phyloP scores from a whole-genome alignment of 371 early-diverging fungal species.

The Synchytrium microbalum region DNA sequence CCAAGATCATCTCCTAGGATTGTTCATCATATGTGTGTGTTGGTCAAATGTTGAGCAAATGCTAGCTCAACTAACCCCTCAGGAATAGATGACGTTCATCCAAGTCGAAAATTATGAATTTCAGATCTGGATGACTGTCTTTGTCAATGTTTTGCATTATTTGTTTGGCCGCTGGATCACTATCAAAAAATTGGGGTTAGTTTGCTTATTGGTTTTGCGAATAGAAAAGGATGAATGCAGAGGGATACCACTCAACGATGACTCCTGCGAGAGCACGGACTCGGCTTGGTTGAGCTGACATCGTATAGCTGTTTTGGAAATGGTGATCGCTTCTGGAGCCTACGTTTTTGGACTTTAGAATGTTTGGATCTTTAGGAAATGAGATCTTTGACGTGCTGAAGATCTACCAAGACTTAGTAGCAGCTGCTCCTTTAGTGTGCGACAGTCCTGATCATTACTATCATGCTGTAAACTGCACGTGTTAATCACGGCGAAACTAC shows the following conservation, averaged over 20 bases:
- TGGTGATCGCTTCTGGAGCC: too few relatives aligned
- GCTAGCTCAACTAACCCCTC: neutral
- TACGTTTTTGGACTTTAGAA: too few relatives aligned
- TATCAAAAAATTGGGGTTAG: slow-evolving; percentile 1
- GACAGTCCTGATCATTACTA: too few relatives aligned
- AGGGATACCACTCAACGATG: neutral
- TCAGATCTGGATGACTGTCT: slow-evolving; percentile 25
- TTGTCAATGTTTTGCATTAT: slow-evolving; percentile 68
- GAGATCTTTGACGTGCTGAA: too few relatives aligned
- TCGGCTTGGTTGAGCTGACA: neutral
- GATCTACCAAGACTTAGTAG: too few relatives aligned
- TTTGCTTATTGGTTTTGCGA: neutral
- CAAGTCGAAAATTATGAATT: slow-evolving; percentile 79
- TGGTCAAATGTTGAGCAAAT: neutral
- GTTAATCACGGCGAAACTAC: too few relatives aligned
- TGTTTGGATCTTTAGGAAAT: too few relatives aligned
- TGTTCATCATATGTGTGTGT: neutral
- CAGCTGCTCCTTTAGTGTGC: too few relatives aligned
- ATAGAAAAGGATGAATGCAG: too few relatives aligned
- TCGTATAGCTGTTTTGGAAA: too few relatives aligned
- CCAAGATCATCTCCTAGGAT: slow-evolving; percentile 42
- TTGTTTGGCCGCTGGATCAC: slow-evolving; percentile 77
- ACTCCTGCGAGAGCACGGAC: neutral
- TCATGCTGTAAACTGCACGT: too few relatives aligned
- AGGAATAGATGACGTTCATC: slow-evolving; percentile 82